These are phyloP conservation scores for Paraleonurus japonicus DNA, from an alignment of 257 asterid genomes.

Conservation along the genomic window DNA sequence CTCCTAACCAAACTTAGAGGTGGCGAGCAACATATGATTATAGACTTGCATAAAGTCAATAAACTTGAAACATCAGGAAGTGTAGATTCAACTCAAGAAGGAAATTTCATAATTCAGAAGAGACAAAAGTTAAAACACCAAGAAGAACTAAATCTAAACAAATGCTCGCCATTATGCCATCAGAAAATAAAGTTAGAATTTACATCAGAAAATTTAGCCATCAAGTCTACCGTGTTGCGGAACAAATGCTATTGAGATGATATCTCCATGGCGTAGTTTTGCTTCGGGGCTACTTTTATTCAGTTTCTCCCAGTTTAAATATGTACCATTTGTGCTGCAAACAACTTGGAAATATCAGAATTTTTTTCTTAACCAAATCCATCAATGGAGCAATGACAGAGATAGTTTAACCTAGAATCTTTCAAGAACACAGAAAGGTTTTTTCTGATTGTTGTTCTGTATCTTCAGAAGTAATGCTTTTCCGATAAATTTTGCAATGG, in stretches of 20 bases:
- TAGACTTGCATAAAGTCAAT: conserved; percentile 5
- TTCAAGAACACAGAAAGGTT: conserved; percentile 57
- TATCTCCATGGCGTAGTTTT: conserved; percentile 83
- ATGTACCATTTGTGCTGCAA: conserved; percentile 97
- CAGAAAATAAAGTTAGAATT: background rate
- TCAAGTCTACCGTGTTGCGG: conserved; percentile 79
- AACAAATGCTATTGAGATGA: conserved; percentile 76
- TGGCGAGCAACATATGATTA: background rate
- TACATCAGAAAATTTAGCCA: conserved; percentile 6
- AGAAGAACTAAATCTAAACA: background rate
- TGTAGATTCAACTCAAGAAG: conserved; percentile 1
- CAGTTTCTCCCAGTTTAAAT: conserved; percentile 77
- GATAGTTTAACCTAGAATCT: conserved; percentile 68
- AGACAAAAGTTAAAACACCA: background rate
- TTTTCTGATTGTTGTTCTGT: conserved; percentile 35
- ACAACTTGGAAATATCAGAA: conserved; percentile 37
- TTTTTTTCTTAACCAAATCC: conserved; percentile 14
- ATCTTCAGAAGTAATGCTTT: conserved; percentile 43
- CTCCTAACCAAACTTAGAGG: conserved; percentile 1
- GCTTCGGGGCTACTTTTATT: conserved; percentile 66
- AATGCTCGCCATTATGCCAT: background rate
- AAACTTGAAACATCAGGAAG: conserved; percentile 6
- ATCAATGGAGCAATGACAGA: conserved; percentile 12
- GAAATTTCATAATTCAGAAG: background rate
- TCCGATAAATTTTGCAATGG: conserved; percentile 86